phyloP scores from a whole-genome alignment of 1,284 basidiomycete genomes.

The Ganoderma lucidum region DNA sequence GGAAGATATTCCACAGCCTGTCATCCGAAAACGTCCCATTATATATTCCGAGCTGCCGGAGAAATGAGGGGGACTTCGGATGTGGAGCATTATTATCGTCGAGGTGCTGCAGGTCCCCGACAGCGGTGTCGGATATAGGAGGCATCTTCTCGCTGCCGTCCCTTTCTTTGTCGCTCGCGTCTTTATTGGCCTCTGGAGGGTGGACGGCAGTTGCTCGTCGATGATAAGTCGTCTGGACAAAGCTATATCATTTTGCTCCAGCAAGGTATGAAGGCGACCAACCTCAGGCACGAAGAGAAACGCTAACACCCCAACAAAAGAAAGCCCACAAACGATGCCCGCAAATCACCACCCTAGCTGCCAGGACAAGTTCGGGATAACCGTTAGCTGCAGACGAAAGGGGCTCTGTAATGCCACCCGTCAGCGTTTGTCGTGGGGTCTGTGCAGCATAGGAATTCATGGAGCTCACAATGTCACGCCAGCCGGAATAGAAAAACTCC shows the following conservation, averaged over 20 bases:
- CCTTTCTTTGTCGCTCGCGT: too few species aligned
- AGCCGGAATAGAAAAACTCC: slow-evolving; percentile 52
- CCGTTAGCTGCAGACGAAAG: slow-evolving; percentile 51
- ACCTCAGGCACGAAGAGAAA: slow-evolving; percentile 56
- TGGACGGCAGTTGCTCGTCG: too few species aligned
- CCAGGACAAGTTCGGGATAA: slow-evolving; percentile 51
- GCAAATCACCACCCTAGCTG: slow-evolving; percentile 54
- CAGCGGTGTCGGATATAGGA: too few species aligned
- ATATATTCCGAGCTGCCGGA: slow-evolving; percentile 47
- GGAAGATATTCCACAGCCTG: slow-evolving; percentile 45
- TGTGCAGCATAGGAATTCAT: neutral
- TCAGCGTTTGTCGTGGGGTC: neutral
- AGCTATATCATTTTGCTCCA: too few species aligned
- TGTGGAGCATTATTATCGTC: neutral
- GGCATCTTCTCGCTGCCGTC: neutral
- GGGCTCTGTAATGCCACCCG: slow-evolving; percentile 35
- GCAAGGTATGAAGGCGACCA: too few species aligned
- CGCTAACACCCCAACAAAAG: slow-evolving; percentile 42
- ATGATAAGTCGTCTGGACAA: too few species aligned
- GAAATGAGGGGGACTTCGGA: slow-evolving; percentile 38
- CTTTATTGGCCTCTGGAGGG: too few species aligned
- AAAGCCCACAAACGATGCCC: slow-evolving; percentile 49
- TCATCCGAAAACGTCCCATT: slow-evolving; percentile 46
- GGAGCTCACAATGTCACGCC: slow-evolving; percentile 49
- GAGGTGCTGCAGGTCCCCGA: neutral